Conservation (phyloP, 2,329 filamentous ascomycete species). For the Trichoderma oligosporum region DNA sequence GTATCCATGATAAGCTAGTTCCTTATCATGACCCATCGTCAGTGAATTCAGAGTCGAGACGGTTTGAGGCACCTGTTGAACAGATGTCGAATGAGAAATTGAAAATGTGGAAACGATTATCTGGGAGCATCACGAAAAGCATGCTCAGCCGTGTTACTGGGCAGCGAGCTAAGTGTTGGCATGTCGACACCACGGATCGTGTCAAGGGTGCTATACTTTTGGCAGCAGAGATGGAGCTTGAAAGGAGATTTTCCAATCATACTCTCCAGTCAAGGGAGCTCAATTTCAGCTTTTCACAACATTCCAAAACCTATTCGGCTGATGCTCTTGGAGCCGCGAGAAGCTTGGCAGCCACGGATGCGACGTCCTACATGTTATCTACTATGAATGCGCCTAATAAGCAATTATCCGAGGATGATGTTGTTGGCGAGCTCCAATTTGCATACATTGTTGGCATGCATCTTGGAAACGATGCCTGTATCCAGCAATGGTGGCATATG, state of each 20-base stretch:
- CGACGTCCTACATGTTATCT: constrained; percentile 45
- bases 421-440: constrained; percentile 60
- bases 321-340: constrained; percentile 36
- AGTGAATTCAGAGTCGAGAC: constrained; percentile 19
- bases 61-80: constrained; percentile 7
- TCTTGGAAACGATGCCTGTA: constrained; percentile 55
- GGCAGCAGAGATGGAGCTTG: constrained; percentile 39
- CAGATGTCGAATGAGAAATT: constrained; percentile 27
- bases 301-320: constrained; percentile 41
- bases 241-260: constrained; percentile 35
- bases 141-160: constrained; percentile 49
- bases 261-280: constrained; percentile 41
- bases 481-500: constrained; percentile 61
- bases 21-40: constrained; percentile 41
- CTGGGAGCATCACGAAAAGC: constrained; percentile 43
- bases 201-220: constrained; percentile 43
- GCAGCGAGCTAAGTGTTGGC: constrained; percentile 43
- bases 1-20: constrained; percentile 41
- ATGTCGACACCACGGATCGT: constrained; percentile 51
- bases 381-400: constrained; percentile 33
- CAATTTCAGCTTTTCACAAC: constrained; percentile 46
- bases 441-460: constrained; percentile 55
- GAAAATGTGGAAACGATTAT: constrained; percentile 51
- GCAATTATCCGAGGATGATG: constrained; percentile 36
- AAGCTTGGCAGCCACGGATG: constrained; percentile 45